These are phyloP conservation scores for Hanseniaspora meyeri DNA, from an alignment of 805 yeast genomes.

Conservation along the genomic window DNA sequence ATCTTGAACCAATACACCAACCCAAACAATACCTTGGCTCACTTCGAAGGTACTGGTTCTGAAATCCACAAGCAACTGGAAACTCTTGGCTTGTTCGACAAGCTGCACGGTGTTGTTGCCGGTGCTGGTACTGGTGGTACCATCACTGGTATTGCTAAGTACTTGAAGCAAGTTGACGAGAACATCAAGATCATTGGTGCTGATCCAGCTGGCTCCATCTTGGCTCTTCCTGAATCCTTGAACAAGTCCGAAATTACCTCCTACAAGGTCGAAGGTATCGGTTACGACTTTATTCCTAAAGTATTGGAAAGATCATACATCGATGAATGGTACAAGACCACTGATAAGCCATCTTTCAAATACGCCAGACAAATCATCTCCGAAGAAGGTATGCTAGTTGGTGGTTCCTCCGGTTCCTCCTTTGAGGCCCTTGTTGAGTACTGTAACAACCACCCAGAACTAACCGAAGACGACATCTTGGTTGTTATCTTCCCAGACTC, in stretches of 20 bases:
- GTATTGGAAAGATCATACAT: conserved; percentile 55
- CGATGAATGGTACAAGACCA: conserved; percentile 77
- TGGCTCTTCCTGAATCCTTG: conserved; percentile 65
- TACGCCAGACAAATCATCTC: conserved; percentile 70
- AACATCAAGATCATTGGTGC: conserved; percentile 59
- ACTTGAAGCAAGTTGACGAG: conserved; percentile 52
- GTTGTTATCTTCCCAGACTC: conserved; percentile 81
- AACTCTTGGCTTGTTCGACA: conserved; percentile 32
- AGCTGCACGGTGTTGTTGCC: conserved; percentile 63
- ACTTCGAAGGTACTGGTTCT: conserved; percentile 69
- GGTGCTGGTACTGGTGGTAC: conserved; percentile 97
- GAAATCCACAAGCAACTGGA: conserved; percentile 75
- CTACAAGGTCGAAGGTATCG: conserved; percentile 82
- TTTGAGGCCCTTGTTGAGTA: conserved; percentile 65
- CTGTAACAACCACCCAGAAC: conserved; percentile 43
- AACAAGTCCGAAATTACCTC: conserved; percentile 42
- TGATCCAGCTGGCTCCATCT: conserved; percentile 77
- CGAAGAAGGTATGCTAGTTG: conserved; percentile 77
- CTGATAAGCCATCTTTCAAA: conserved; percentile 65
- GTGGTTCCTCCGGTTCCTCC: conserved; percentile 84
- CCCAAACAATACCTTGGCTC: conserved; percentile 70
- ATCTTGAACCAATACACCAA: conserved; percentile 76
- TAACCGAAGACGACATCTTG: conserved; percentile 60
- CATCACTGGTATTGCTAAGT: conserved; percentile 66
- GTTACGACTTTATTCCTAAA: conserved; percentile 78